A percentile compares a stretch with the other conserved stretches of the same genome.
These are phyloP conservation scores for Clathrospora elynae DNA, from an alignment of 2,329 filamentous ascomycete species.

Conservation along the genomic window DNA sequence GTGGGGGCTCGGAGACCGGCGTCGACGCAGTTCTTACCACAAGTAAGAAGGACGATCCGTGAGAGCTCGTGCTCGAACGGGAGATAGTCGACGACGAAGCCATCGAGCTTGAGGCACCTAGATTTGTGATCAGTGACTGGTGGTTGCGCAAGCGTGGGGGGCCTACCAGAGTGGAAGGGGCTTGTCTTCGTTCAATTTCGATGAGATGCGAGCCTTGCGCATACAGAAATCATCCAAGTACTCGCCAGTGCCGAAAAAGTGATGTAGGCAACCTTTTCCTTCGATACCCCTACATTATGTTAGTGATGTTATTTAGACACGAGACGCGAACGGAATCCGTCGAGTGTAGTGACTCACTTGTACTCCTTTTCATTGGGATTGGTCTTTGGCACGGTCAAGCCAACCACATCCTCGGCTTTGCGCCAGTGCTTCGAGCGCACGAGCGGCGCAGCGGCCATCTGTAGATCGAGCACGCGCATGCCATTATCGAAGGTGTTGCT, in stretches of 20 bases:
- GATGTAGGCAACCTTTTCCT: slow-evolving; percentile 38
- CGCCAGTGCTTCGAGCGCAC: slow-evolving; percentile 32
- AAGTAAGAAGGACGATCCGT: slow-evolving; percentile 28
- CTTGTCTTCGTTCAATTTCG: slow-evolving; percentile 26
- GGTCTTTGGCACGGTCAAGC: slow-evolving; percentile 25
- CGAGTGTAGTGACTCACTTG: slow-evolving; percentile 21
- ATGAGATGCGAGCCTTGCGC: slow-evolving; percentile 38
- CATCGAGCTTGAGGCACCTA: slow-evolving; percentile 38
- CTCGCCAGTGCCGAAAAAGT: slow-evolving; percentile 37
- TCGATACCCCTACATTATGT: slow-evolving; percentile 29
- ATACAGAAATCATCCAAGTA: slow-evolving; percentile 43
- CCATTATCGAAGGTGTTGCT: slow-evolving; percentile 24
- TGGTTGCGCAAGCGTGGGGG: neutral
- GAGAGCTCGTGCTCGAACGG: slow-evolving; percentile 38
- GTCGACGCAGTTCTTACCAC: slow-evolving; percentile 35
- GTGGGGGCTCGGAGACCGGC: slow-evolving; percentile 36
- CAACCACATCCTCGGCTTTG: slow-evolving; percentile 27
- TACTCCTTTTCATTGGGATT: slow-evolving; percentile 25
- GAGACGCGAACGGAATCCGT: no score
- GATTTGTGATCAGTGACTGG: neutral
- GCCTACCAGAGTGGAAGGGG: slow-evolving; percentile 31
- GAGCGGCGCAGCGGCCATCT: slow-evolving; percentile 35
- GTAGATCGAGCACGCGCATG: slow-evolving; percentile 34
- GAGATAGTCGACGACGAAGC: slow-evolving; percentile 42
- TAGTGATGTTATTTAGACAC: neutral